These are phyloP conservation scores for Neofusicoccum ribis DNA, from an alignment of 2,329 filamentous ascomycete genomes.

Conservation along the genomic window DNA sequence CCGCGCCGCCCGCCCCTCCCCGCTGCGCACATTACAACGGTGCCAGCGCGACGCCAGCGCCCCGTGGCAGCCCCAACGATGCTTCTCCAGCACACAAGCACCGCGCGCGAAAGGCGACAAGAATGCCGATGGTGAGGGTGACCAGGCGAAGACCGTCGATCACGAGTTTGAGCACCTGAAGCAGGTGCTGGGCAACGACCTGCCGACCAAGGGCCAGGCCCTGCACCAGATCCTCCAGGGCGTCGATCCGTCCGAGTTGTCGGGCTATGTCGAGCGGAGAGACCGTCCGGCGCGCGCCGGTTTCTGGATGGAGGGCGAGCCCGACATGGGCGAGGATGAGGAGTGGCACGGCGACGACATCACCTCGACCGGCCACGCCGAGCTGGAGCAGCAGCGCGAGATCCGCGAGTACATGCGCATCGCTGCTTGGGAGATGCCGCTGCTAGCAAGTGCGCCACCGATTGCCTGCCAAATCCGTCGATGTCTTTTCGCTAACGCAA, in stretches of 20 bases:
- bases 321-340: slow-evolving; percentile 28
- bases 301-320: slow-evolving; percentile 40
- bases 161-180: slow-evolving; percentile 15
- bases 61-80: slow-evolving; percentile 9
- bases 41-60: background rate
- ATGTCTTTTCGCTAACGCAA: background rate
- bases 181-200: slow-evolving; percentile 12
- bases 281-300: slow-evolving; percentile 21
- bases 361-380: slow-evolving; percentile 75
- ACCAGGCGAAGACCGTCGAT: background rate
- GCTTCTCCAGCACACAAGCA: slow-evolving; percentile 11
- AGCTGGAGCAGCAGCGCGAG: slow-evolving; percentile 86
- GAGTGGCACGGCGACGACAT: slow-evolving; percentile 72
- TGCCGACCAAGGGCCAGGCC: slow-evolving; percentile 9
- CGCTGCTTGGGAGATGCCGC: slow-evolving; percentile 92
- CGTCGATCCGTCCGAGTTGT: background rate
- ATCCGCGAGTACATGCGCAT: slow-evolving; percentile 84
- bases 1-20: background rate
- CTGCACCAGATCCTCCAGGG: background rate
- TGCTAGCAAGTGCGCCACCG: slow-evolving; percentile 72
- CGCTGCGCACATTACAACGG: background rate
- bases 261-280: background rate
- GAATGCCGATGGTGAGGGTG: slow-evolving; percentile 3
- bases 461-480: background rate
- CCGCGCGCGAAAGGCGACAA: slow-evolving; percentile 14